Evolutionary conservation across 1,284 basidiomycete species (phyloP).

Genomic region (Amylostereum areolatum): DNA sequence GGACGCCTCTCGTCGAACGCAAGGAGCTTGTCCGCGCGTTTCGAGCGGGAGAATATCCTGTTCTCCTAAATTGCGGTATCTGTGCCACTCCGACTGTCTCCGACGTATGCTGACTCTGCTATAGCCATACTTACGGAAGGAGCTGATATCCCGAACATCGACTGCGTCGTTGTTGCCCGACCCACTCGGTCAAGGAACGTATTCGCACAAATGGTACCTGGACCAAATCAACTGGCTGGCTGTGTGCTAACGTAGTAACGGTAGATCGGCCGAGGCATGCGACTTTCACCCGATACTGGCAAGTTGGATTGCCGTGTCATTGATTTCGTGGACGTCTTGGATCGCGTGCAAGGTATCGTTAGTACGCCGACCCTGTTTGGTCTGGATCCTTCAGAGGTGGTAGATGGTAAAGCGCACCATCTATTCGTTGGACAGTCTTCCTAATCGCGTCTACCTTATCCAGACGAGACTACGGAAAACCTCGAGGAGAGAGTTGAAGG

Average conservation of each 20-base stretch:
- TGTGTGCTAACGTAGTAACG: slow-evolving; percentile 1
- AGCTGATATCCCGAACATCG: slow-evolving; percentile 87
- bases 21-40: slow-evolving; percentile 67
- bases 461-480: slow-evolving; percentile 47
- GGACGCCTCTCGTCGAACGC: slow-evolving; percentile 64
- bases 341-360: slow-evolving; percentile 67
- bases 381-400: slow-evolving; percentile 65
- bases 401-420: slow-evolving; percentile 45
- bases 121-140: slow-evolving; percentile 89
- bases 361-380: slow-evolving; percentile 87
- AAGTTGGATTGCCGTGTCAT: slow-evolving; percentile 88
- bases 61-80: slow-evolving; percentile 86
- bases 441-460: slow-evolving; percentile 2
- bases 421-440: neutral
- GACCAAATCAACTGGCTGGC: neutral
- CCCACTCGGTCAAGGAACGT: slow-evolving; percentile 88
- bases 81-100: slow-evolving; percentile 13
- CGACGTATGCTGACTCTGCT: neutral
- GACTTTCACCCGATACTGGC: slow-evolving; percentile 75
- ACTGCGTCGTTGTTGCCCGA: slow-evolving; percentile 83
- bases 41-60: slow-evolving; percentile 69
- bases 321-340: slow-evolving; percentile 83
- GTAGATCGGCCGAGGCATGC: slow-evolving; percentile 89
- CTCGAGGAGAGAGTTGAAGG: slow-evolving; percentile 36
- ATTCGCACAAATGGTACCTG: slow-evolving; percentile 86